phyloP scores from a whole-genome alignment of 1,284 basidiomycete genomes.

The Leccinum fallax region DNA sequence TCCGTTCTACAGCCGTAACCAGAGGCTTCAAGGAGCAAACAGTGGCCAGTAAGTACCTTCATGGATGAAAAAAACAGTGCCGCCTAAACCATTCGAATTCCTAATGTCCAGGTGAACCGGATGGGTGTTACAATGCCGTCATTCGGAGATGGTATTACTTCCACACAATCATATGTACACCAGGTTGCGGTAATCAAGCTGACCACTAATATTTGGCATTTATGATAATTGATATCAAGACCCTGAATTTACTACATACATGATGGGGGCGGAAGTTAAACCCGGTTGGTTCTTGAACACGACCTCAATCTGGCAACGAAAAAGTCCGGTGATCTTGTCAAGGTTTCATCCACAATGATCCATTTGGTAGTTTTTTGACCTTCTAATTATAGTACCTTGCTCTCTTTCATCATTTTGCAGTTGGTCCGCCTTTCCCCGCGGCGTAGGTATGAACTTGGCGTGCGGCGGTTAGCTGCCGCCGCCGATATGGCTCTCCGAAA shows the following conservation, averaged over 20 bases:
- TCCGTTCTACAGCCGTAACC: constrained; percentile 31
- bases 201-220: not conserved
- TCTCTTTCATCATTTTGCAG: not conserved
- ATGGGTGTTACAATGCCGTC: not conserved
- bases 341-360: constrained; percentile 6
- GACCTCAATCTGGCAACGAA: constrained; percentile 7
- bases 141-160: not conserved
- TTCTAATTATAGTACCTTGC: constrained; percentile 7
- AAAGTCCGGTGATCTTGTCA: constrained; percentile 1
- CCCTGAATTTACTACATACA: constrained; percentile 19
- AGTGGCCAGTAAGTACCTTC: not conserved
- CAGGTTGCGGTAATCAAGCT: not conserved
- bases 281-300: not conserved
- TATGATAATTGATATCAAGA: constrained; percentile 1
- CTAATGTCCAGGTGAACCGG: not conserved
- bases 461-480: constrained; percentile 5
- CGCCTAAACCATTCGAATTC: not conserved
- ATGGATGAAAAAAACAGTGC: not conserved
- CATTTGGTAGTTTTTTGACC: constrained; percentile 5
- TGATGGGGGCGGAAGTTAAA: constrained; percentile 5
- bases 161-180: not conserved
- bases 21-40: not conserved
- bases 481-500: constrained; percentile 10
- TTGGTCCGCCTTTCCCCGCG: constrained; percentile 26
- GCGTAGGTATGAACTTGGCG: constrained; percentile 1